Percentiles rank a stretch among this genome's conserved stretches.
Evolutionary conservation across 345 rosid species (phyloP).

Genomic region (Mangifera indica): DNA sequence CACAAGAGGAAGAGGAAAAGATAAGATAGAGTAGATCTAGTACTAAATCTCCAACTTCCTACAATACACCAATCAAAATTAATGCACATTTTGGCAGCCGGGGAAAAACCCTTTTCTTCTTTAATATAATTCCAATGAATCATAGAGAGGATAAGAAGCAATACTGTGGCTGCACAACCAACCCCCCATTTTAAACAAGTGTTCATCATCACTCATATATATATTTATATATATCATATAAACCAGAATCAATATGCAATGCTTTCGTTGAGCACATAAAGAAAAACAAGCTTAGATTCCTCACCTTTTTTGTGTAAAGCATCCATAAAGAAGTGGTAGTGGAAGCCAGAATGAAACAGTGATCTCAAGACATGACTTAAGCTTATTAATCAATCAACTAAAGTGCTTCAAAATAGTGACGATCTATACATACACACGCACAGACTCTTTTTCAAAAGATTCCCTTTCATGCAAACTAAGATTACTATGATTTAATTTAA

Average conservation of each 20-base stretch:
- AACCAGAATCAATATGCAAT: neutral
- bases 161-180: slow-evolving; percentile 3
- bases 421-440: too few species aligned
- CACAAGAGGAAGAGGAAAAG: neutral
- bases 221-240: neutral
- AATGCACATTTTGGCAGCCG: too few species aligned
- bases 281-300: neutral
- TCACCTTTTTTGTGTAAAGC: neutral
- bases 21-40: neutral
- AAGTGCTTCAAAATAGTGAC: neutral
- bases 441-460: neutral
- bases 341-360: neutral
- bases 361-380: neutral
- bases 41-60: neutral
- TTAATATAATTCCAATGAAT: too few species aligned
- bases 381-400: neutral
- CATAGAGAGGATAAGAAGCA: too few species aligned
- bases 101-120: too few species aligned
- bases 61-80: too few species aligned
- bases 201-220: too few species aligned
- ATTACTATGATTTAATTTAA: neutral
- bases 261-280: neutral
- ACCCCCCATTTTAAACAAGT: too few species aligned
- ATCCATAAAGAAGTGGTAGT: neutral
- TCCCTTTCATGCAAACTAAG: neutral